These are phyloP conservation scores for Fagus crenata DNA, from an alignment of 306 rosid genomes.

Conservation along the genomic window DNA sequence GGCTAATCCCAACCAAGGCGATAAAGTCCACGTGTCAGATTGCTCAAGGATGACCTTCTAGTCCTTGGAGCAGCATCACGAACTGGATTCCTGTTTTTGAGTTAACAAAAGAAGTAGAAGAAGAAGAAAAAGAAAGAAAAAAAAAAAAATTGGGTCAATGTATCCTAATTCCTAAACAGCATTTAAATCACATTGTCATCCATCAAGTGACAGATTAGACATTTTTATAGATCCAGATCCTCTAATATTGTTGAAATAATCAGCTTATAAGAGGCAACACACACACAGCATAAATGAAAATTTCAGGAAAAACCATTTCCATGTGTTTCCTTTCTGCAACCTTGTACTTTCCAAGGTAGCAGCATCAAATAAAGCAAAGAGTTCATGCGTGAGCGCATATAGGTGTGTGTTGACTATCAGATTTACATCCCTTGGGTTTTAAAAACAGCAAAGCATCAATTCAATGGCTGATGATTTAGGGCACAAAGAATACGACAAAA, in stretches of 20 bases:
- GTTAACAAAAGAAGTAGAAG: neutral
- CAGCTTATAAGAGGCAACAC: neutral
- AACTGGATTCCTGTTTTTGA: conserved; percentile 34
- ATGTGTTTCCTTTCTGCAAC: neutral
- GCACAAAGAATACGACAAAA: conserved; percentile 4
- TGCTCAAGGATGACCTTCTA: conserved; percentile 58
- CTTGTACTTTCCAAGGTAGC: neutral
- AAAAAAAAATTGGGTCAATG: neutral
- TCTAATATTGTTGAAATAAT: neutral
- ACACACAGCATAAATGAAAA: neutral
- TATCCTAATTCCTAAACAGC: neutral
- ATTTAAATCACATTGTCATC: neutral
- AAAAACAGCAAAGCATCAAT: neutral
- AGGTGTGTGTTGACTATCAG: neutral
- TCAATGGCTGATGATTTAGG: neutral
- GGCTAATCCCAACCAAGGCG: conserved; percentile 40
- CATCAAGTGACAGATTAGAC: no score
- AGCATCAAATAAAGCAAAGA: neutral
- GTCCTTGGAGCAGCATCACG: conserved; percentile 40
- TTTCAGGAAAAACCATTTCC: neutral
- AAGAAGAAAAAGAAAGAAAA: no score
- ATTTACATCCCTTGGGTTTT: neutral
- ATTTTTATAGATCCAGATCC: no score
- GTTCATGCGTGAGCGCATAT: neutral
- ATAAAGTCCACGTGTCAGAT: conserved; percentile 49